Percentiles rank a stretch among this genome's conserved stretches.
These are phyloP conservation scores for Sporothrix dimorphospora DNA, from an alignment of 2,329 filamentous ascomycete genomes.

Conservation along the genomic window DNA sequence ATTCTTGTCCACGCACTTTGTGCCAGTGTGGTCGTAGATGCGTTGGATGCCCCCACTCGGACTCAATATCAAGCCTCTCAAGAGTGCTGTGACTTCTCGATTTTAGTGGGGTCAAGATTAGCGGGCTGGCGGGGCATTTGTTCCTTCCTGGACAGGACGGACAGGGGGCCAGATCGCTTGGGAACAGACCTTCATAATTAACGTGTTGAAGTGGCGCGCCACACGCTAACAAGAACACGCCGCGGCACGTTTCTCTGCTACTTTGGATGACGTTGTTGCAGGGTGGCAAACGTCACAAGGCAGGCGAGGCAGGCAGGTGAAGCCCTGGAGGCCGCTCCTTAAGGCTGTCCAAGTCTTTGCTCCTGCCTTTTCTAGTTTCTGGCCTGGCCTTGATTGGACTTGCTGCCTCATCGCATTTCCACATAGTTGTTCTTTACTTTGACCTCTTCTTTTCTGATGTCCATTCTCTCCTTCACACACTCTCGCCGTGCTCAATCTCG, in stretches of 20 bases:
- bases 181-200: neutral
- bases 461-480: neutral
- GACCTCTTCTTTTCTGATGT: neutral
- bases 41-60: neutral
- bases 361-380: neutral
- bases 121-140: constrained; percentile 22
- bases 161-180: constrained; percentile 17
- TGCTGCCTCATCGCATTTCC: neutral
- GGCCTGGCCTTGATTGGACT: neutral
- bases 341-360: neutral
- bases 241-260: neutral
- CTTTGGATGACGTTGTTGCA: constrained; percentile 18
- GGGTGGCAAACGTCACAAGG: constrained; percentile 22
- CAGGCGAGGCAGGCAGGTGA: constrained; percentile 5
- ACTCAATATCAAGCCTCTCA: neutral
- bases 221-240: constrained; percentile 9
- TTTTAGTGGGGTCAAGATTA: constrained; percentile 13
- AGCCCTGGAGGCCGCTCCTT: neutral
- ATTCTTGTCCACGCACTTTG: neutral
- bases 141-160: neutral
- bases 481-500: neutral
- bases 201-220: constrained; percentile 10
- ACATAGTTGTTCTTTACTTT: neutral
- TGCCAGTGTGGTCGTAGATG: neutral
- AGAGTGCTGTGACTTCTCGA: neutral